Evolutionary conservation across 108 stramenopile species (phyloP), one percentile per base, ranked within the genome.

Genomic region (Cyclotella sp.): DNA sequence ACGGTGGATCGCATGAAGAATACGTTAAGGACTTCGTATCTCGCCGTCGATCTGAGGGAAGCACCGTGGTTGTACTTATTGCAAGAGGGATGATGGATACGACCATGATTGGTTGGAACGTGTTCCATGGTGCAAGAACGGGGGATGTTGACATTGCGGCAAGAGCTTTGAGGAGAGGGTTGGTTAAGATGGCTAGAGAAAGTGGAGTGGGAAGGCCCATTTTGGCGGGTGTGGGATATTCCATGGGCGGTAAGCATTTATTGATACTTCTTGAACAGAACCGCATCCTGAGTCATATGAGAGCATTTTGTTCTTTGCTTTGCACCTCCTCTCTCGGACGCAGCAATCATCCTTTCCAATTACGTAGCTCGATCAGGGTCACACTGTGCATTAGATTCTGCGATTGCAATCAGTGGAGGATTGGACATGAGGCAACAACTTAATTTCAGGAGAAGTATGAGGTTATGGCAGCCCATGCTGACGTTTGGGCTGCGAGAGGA

Each of bases 391-490:
- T 70, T 96, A 29, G 92, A 93, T 85, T 87, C 89, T 12, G 93
- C 90, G 7, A 81, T 94, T 26, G 84, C 88, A 21, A 63, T 96
- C 16, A 85, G 86, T 16, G 96, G 92, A 22, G 93, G 90, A n/a
- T 77, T 96, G 60, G 96, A 96, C 72, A 94, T 93, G 90, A 72
- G 90, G 13, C 84, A 85, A 59, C 82, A 94, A 44, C 61, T 81
- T 12, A 61, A 87, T 64, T 89, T 83, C 53, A 62, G 63, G 34
- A 90, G 96, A 45, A 85, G 89, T 11, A 89, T 87, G 76, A 82
- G 90, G 28, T 65, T 97, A 15, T 98, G 96, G 96, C 97, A 98
- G 75, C 97, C 97, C 0, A 84, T 97, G 74, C 76, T 97, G 11
- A 88, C 95, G 0, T 78, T 87, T 53, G 81, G 72, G 3, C 67